Evolutionary conservation across 768 basidiomycete genomes (phyloP).

Genomic region (Lactarius indigo): DNA sequence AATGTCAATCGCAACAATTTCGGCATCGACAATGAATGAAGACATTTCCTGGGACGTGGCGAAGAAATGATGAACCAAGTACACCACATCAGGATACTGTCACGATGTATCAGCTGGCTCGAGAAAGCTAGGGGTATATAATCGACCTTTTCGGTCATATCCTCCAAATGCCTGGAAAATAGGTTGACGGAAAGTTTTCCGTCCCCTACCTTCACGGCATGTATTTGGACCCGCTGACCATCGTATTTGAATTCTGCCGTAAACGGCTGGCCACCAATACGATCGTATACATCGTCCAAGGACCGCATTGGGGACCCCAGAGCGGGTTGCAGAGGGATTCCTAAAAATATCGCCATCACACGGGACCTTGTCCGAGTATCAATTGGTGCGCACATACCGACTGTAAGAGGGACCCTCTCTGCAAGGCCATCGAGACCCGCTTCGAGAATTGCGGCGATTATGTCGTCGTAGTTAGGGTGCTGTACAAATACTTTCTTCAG

Average conservation of each 20-base stretch:
- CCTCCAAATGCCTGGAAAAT: conserved; percentile 87
- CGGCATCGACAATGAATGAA: conserved; percentile 81
- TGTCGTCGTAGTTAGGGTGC: conserved; percentile 74
- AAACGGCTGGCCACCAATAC: conserved; percentile 63
- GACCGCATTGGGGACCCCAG: conserved; percentile 85
- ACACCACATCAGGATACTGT: conserved; percentile 80
- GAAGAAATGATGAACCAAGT: conserved; percentile 53
- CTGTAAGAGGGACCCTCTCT: conserved; percentile 57
- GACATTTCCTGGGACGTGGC: conserved; percentile 37
- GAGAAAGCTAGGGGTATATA: conserved; percentile 12
- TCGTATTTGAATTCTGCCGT: conserved; percentile 91
- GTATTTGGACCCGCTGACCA: conserved; percentile 82
- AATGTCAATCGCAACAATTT: conserved; percentile 80
- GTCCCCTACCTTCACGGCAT: conserved; percentile 40
- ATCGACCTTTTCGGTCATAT: conserved; percentile 83
- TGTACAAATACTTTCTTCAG: conserved; percentile 71
- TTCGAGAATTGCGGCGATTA: conserved; percentile 57
- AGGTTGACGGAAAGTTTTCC: conserved; percentile 48
- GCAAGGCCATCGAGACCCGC: conserved; percentile 58
- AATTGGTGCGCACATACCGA: conserved; percentile 48
- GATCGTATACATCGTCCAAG: conserved; percentile 76
- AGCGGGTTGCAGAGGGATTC: conserved; percentile 81
- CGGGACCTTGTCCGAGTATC: conserved; percentile 4
- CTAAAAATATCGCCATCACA: conserved; percentile 35
- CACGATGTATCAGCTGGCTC: conserved; percentile 16